Evolutionary conservation across 345 rosid genomes (phyloP), one percentile per base, ranked within the genome.

Genomic region (Pelargonium nanum): DNA sequence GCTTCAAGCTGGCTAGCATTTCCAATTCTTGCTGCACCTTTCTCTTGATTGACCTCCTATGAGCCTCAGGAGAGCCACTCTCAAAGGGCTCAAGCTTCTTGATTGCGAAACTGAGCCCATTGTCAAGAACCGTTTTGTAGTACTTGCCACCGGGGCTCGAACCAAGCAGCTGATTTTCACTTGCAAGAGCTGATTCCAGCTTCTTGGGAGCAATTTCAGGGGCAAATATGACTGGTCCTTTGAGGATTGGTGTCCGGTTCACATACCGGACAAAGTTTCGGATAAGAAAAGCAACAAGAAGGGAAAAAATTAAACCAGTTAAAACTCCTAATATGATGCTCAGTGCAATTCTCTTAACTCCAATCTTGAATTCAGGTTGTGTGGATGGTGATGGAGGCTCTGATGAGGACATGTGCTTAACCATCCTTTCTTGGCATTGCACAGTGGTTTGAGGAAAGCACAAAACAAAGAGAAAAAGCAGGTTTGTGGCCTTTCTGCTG

Each of bases 201-300:
- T 85, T 82, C 54, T 76, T 80, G 22, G 91, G 80, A 19, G 81
- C 65, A 28, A 92, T 85, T 74, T 77, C 85, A 0, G 95, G 98
- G 7, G 97, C 85, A 68, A 92, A 87, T 30, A 87, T 77, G 2
- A 92, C 98, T 6, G 97, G 97, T 9, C 98, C 98, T 75, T 83
- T 89, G 72, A 92, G 89, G 52, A 89, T 80, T 59, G 97, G 98
- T 1, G 97, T 85, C 65, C 75, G 72, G 75, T 68, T 84, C 71
- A 92, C 78, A 86, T 75, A 92, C 17, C 72, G 73, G 59, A 85
- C 75, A 9, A 81, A 58, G 76, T 65, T 65, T 52, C 83, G 79
- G 52, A 89, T 73, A 6, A 81, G 57, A 58, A 75, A 81, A 53
- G 91, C 97, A 62, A 81, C 67, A 32, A 78, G 66, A 62, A 82